These are phyloP conservation scores for Baorangia bicolor DNA, from an alignment of 768 basidiomycete genomes.

Conservation along the genomic window DNA sequence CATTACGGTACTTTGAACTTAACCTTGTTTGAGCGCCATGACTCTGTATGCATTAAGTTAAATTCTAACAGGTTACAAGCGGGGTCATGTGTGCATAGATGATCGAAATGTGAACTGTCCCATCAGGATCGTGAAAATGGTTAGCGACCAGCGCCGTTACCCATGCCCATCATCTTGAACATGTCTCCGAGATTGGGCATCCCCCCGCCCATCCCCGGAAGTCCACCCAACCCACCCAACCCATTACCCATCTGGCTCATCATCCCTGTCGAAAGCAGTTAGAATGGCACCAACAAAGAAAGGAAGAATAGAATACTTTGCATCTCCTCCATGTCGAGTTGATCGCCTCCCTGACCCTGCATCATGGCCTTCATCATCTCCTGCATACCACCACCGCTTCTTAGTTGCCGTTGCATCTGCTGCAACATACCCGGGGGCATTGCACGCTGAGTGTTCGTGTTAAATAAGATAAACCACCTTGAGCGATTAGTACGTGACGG, in stretches of 20 bases:
- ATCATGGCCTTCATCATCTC: conserved; percentile 99
- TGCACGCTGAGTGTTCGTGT: conserved; percentile 55
- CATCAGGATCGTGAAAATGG: conserved; percentile 3
- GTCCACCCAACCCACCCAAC: conserved; percentile 49
- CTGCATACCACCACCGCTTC: conserved; percentile 86
- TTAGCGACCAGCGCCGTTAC: conserved; percentile 42
- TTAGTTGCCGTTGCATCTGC: conserved; percentile 83
- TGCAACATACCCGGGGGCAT: conserved; percentile 96
- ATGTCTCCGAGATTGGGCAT: conserved; percentile 74
- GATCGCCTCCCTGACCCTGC: conserved; percentile 89
- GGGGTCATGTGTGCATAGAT: conserved; percentile 18
- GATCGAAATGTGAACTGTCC: conserved; percentile 11
- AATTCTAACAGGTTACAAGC: conserved; percentile 9
- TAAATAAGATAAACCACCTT: conserved; percentile 1
- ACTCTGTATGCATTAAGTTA: conserved; percentile 17
- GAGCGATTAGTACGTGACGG: conserved; percentile 26
- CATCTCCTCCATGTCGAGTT: conserved; percentile 93
- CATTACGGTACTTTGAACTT: conserved; percentile 25
- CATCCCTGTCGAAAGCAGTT: conserved; percentile 55
- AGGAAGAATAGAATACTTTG: conserved; percentile 54
- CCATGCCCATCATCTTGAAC: conserved; percentile 90
- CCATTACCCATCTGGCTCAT: conserved; percentile 83
- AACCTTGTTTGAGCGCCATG: conserved; percentile 25
- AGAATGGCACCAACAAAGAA: conserved; percentile 6
- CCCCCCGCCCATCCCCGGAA: conserved; percentile 53